phyloP scores from a whole-genome alignment of 805 yeast genomes.

The Kuraishia cidri region DNA sequence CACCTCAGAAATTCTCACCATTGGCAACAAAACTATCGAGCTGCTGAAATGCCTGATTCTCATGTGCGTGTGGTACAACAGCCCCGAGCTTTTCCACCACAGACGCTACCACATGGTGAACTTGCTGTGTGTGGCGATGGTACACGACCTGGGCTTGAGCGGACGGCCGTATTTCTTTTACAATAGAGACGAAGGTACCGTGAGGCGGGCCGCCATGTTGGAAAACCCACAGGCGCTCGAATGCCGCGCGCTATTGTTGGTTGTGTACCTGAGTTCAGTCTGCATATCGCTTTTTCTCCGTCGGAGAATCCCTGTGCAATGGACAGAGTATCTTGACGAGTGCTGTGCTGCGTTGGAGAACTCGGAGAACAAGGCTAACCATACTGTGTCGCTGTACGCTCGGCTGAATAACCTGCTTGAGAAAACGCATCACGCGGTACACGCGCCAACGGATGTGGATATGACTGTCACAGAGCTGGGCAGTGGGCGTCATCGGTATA shows the following conservation, averaged over 20 bases:
- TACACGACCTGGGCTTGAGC: conserved; percentile 70
- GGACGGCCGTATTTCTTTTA: conserved; percentile 37
- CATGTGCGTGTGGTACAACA: conserved; percentile 71
- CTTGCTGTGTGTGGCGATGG: conserved; percentile 53
- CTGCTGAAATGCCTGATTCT: conserved; percentile 53
- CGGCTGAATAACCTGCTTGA: conserved; percentile 55
- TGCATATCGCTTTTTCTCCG: conserved; percentile 59
- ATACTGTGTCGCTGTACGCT: conserved; percentile 46
- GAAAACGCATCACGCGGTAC: conserved; percentile 42
- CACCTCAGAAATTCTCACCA: conserved; percentile 51
- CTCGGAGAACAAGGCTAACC: conserved; percentile 20
- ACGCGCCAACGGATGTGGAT: conserved; percentile 25
- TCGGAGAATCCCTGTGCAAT: conserved; percentile 49
- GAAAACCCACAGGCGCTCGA: conserved; percentile 33
- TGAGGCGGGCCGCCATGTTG: conserved; percentile 26
- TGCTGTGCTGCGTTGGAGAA: conserved; percentile 42
- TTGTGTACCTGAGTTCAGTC: conserved; percentile 53
- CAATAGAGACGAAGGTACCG: conserved; percentile 27
- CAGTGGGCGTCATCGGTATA: conserved; percentile 22
- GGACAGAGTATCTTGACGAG: conserved; percentile 59
- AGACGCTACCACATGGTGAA: conserved; percentile 69
- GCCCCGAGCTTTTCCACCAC: conserved; percentile 74
- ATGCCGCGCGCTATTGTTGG: conserved; percentile 41
- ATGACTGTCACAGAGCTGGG: conserved; percentile 18
- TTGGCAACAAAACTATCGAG: conserved; percentile 66